Base-by-base conservation (phyloP, 495 filamentous ascomycete genomes). In the Aspergillus nidulans region DNA sequence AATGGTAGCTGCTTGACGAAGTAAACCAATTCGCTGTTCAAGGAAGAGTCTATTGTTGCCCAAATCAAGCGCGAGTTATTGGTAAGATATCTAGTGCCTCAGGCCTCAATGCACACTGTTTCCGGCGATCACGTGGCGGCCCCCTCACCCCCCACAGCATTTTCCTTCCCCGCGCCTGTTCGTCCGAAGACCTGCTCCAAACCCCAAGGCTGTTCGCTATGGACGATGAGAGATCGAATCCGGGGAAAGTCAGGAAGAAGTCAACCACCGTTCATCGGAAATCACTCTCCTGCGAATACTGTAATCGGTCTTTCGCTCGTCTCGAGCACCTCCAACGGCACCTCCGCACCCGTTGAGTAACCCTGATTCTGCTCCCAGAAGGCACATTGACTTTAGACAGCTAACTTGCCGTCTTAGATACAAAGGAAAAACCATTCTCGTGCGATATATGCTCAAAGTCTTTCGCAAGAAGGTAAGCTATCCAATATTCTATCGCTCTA, bases 291-390 rank as follows among this genome's bases (percentile, higher is more conserved):
- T 80, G 75, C 48, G 74, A 72, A 64, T 77, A 78, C 57, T 80
- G 77, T 61, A 72, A 70, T 56, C 65, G 76, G 53, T 73, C 75
- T 36, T 80, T 80, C 60, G 76, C 73, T 53, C 73, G 77, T 43
- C 58, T 77, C 53, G 77, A 80, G 59, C 77, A 80, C 68, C 73
- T 80, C 57, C 74, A 77, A 68, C 72, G 77, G 56, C 77, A 80
- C 70, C 73, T 78, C 67, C 73, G 77, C 69, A 80, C 77, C 60
- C 78, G 77, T 80, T 70, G 70, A 72, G 69, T 74, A 70, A 69
- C 67, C 69, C 68, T 69, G 46, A 54, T 46, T 45, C 51, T 52
- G 55, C 52, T 52, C 59, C 40, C 55, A 50, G 19, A 47, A 39
- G 34, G 28, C 30, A n/a, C 19, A 18, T 51, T 52, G 12, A 24